Base-by-base conservation (phyloP, 106 monocot species). In the Dactylorhiza incarnata region DNA sequence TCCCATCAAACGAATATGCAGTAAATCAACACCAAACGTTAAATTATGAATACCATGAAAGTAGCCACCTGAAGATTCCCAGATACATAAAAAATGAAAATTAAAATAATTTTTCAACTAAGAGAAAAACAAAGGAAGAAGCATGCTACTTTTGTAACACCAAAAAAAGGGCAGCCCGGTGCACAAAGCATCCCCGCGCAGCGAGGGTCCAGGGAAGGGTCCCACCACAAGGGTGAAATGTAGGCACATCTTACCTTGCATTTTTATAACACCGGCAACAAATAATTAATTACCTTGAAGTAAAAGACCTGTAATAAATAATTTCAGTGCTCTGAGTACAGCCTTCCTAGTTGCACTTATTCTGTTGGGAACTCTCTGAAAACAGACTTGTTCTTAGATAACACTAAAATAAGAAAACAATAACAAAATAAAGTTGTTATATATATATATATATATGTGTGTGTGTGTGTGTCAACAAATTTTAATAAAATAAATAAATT, bases 21-120 rank as follows among this genome's bases (percentile, higher is more conserved):
- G 54, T 69, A 92, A 73, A 81, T 92, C 91, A 53, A 92, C 91
- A 51, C 91, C 91, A 78, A 76, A 92, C 23, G 80, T 84, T 63
- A 88, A 61, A 45, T 79, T 79, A 9, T 74, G 79, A 78, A 92
- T 43, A 19, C 88, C 84, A 59, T 92, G 91, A 73, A 92, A 89
- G 74, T 68, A 92, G 12, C 91, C 91, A 68, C 91, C 91, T 92
- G 47, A 51, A 8, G 53, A 51, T 13, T 56, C 44, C 63, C 9
- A 49, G 9, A 37, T 12, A 77, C 24, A 26, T 16, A 24, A 11
- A 9, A 58, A n/a, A 37, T 26, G 19, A 56, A 56, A 56, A 56
- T 56, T 17, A 56, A 5, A 54, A n/a, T n/a, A n/a, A 54, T 0
- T n/a, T n/a, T n/a, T 52, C 52, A 17, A 19, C 20, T 0, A 11